Conservation (phyloP, 352 stramenopile genomes). For the Globisporangium alternatum region DNA sequence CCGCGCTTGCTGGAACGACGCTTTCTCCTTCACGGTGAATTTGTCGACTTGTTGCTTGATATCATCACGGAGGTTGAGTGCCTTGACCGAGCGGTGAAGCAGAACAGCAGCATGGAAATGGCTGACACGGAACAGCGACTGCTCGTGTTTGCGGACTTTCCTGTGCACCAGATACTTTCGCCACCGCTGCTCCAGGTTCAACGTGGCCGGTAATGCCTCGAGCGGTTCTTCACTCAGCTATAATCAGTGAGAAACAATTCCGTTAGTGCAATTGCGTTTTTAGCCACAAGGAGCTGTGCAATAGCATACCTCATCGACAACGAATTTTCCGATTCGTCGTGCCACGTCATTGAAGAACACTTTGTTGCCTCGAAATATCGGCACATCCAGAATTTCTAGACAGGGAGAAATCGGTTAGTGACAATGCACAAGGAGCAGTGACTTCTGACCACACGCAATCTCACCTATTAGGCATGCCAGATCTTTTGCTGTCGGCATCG, state of each 20-base stretch:
- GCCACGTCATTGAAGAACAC: constrained; percentile 70
- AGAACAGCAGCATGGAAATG: constrained; percentile 47
- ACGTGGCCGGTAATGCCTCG: constrained; percentile 35
- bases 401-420: neutral
- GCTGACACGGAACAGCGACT: constrained; percentile 47
- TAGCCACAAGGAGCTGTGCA: neutral
- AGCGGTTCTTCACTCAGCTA: constrained; percentile 53
- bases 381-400: constrained; percentile 47
- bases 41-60: constrained; percentile 42
- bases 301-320: constrained; percentile 46
- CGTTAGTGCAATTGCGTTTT: neutral
- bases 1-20: neutral
- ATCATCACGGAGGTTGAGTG: constrained; percentile 48
- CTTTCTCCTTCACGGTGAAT: constrained; percentile 16
- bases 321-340: constrained; percentile 49
- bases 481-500: constrained; percentile 40
- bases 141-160: constrained; percentile 54
- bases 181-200: constrained; percentile 65
- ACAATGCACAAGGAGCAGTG: neutral
- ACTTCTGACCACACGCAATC: neutral
- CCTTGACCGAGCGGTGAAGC: constrained; percentile 48
- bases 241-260: neutral
- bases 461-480: constrained; percentile 46
- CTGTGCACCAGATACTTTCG: constrained; percentile 43
- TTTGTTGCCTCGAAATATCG: constrained; percentile 56